Evolutionary conservation across 2,329 filamentous ascomycete species (phyloP).

Genomic region (Alternaria ventricosa): DNA sequence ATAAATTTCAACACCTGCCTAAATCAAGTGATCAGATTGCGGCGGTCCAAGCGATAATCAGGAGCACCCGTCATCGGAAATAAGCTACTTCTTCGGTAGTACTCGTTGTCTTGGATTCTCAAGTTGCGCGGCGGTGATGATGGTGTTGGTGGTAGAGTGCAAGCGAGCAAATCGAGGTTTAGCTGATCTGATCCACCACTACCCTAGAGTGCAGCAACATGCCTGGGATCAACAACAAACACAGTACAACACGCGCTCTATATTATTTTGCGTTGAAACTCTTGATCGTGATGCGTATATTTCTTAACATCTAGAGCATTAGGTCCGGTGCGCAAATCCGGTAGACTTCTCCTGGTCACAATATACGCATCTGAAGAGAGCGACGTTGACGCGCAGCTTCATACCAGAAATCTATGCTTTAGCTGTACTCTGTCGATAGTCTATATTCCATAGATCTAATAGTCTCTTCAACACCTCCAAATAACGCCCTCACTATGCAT

Average conservation of each 20-base stretch:
- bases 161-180: slow-evolving; percentile 15
- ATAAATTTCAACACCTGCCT: background rate
- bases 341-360: background rate
- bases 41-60: background rate
- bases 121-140: background rate
- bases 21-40: background rate
- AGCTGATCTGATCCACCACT: background rate
- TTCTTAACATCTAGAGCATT: background rate
- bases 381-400: background rate
- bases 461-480: background rate
- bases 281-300: background rate
- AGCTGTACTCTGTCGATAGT: background rate
- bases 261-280: too few relatives aligned
- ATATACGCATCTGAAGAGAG: background rate
- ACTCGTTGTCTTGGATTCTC: background rate
- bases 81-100: too few relatives aligned
- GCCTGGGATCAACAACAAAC: background rate
- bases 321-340: background rate
- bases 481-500: slow-evolving; percentile 8
- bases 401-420: background rate
- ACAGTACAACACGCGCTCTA: background rate
- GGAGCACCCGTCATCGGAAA: background rate
- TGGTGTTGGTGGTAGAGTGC: background rate
- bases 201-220: background rate
- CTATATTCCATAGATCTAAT: background rate